phyloP scores from a whole-genome alignment of 1,284 basidiomycete species.

The Xerocomus minutiporus region DNA sequence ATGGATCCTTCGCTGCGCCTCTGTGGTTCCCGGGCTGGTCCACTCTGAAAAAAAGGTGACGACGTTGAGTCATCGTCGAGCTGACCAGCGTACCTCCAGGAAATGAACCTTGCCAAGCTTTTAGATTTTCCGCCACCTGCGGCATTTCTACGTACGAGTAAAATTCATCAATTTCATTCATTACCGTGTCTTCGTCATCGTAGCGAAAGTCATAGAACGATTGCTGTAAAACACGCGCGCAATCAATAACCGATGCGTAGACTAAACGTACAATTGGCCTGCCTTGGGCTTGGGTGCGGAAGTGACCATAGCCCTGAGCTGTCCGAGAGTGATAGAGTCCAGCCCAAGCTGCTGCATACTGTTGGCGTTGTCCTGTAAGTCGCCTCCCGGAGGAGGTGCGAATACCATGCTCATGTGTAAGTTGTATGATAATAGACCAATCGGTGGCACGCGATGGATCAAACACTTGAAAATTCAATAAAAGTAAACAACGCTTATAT shows the following conservation, averaged over 20 bases:
- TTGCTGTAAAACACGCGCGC: constrained; percentile 49
- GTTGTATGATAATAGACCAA: neutral
- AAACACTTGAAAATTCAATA: constrained; percentile 29
- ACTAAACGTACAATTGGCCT: constrained; percentile 22
- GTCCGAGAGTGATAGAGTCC: constrained; percentile 79
- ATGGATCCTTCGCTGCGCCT: constrained; percentile 63
- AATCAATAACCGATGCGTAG: constrained; percentile 13
- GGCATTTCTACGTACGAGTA: constrained; percentile 97
- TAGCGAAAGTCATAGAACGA: constrained; percentile 86
- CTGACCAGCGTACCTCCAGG: constrained; percentile 51
- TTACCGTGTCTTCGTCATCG: constrained; percentile 91
- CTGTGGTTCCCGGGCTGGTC: constrained; percentile 56
- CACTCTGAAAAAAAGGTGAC: constrained; percentile 53
- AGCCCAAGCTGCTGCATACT: constrained; percentile 34
- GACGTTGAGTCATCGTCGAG: neutral
- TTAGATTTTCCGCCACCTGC: constrained; percentile 83
- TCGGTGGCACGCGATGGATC: constrained; percentile 2
- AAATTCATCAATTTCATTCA: constrained; percentile 97
- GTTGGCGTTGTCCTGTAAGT: constrained; percentile 22
- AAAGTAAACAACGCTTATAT: constrained; percentile 12
- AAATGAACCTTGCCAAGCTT: constrained; percentile 84
- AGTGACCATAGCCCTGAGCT: constrained; percentile 70
- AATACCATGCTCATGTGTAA: constrained; percentile 29
- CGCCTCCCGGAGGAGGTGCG: constrained; percentile 22
- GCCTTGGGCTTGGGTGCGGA: constrained; percentile 75